phyloP scores from a whole-genome alignment of 129 eudicot species.

The Calendula officinalis region DNA sequence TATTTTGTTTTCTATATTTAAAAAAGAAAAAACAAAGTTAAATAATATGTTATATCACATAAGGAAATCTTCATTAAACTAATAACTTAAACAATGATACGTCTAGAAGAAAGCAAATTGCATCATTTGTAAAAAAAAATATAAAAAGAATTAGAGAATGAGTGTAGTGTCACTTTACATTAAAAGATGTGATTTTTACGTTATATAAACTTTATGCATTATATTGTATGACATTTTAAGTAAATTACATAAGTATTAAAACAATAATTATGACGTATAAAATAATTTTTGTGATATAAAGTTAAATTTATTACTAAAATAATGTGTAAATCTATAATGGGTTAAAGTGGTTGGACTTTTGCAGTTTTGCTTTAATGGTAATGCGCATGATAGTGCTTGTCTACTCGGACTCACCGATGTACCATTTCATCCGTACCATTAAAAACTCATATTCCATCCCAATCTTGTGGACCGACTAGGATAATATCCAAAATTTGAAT shows the following conservation, averaged over 20 bases:
- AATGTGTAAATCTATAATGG: conserved; percentile 9
- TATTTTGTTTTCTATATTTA: no score
- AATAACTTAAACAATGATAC: not conserved
- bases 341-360: conserved; percentile 11
- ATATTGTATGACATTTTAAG: no score
- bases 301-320: no score
- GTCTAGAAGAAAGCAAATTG: not conserved
- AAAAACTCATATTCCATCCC: not conserved
- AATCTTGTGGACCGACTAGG: conserved; percentile 4
- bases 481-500: not conserved
- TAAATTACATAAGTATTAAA: no score
- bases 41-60: no score
- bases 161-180: not conserved
- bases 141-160: not conserved
- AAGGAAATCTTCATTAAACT: no score
- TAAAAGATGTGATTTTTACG: not conserved
- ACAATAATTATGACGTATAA: no score
- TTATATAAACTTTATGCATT: no score
- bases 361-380: conserved; percentile 28
- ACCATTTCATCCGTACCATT: conserved; percentile 32
- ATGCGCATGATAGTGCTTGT: conserved; percentile 23
- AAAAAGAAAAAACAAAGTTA: no score
- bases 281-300: no score
- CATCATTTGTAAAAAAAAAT: not conserved
- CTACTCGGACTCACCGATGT: conserved; percentile 11